phyloP scores from a whole-genome alignment of 108 stramenopile genomes.

The Skeletonema costatum region DNA sequence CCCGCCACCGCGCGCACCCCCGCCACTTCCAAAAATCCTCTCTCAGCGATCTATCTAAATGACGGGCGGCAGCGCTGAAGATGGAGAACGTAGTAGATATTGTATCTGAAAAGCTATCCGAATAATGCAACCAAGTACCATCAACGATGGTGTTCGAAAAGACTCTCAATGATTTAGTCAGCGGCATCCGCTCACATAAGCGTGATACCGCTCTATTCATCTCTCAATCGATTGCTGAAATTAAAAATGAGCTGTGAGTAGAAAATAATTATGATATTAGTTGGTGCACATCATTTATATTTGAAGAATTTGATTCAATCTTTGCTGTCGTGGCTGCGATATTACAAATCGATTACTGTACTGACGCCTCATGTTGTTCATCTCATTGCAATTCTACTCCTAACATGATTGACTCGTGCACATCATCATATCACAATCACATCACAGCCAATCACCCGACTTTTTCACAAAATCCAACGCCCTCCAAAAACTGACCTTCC shows the following conservation, averaged over 20 bases:
- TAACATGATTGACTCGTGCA: neutral
- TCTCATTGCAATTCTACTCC: neutral
- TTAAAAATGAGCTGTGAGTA: conserved; percentile 86
- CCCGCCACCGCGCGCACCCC: too few relatives aligned
- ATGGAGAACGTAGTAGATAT: too few relatives aligned
- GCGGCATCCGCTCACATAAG: conserved; percentile 97
- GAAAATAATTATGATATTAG: neutral
- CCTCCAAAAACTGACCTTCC: conserved; percentile 96
- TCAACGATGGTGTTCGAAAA: conserved; percentile 87
- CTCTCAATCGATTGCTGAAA: conserved; percentile 93
- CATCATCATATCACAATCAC: neutral
- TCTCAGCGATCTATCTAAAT: too few relatives aligned
- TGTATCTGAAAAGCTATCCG: too few relatives aligned
- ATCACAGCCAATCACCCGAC: conserved; percentile 72
- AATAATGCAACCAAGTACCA: too few relatives aligned
- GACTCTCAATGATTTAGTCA: conserved; percentile 92
- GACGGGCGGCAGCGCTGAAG: too few relatives aligned
- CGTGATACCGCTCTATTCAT: conserved; percentile 94
- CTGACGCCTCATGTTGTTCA: neutral
- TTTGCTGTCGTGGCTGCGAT: neutral
- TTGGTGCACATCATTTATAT: neutral
- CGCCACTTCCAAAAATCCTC: too few relatives aligned
- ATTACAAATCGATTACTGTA: neutral
- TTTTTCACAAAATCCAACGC: conserved; percentile 93
- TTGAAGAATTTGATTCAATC: neutral